A percentile compares a stretch with the other conserved stretches of the same genome.
Evolutionary conservation across 176 grass and related monocot genomes (phyloP).

Genomic region (bread wheat (Triticum aestivum)): DNA sequence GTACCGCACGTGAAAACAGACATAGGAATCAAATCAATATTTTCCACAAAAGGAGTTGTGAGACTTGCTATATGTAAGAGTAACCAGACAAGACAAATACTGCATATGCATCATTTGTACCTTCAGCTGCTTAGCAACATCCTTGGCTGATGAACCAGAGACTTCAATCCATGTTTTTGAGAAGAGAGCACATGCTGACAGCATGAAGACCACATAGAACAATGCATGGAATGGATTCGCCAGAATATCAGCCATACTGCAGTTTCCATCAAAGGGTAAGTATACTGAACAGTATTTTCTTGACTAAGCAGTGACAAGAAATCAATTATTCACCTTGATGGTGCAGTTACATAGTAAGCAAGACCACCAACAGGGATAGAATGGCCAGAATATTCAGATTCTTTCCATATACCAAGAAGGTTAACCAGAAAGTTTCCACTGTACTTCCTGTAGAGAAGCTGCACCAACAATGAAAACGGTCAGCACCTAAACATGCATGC

Average conservation of each 20-base stretch:
- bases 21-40: background rate
- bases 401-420: slow-evolving; percentile 84
- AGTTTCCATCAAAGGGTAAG: background rate
- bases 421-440: slow-evolving; percentile 95
- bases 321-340: slow-evolving; percentile 62
- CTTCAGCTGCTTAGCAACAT: slow-evolving; percentile 58
- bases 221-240: slow-evolving; percentile 60
- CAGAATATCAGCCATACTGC: slow-evolving; percentile 56
- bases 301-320: background rate
- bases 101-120: background rate
- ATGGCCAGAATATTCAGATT: slow-evolving; percentile 87
- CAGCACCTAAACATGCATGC: background rate
- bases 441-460: slow-evolving; percentile 94
- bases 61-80: background rate
- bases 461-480: slow-evolving; percentile 13
- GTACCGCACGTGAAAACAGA: too few species aligned
- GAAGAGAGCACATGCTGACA: slow-evolving; percentile 57
- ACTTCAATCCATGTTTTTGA: slow-evolving; percentile 70
- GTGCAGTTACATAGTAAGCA: slow-evolving; percentile 94
- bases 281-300: background rate
- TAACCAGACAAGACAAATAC: background rate
- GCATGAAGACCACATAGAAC: slow-evolving; percentile 60
- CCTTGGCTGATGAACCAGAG: slow-evolving; percentile 60
- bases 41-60: background rate
- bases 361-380: slow-evolving; percentile 84